Percentiles rank a stretch among this genome's conserved stretches.
Conservation (phyloP, 2,329 filamentous ascomycete genomes). For the Fusarium oligoseptatum region DNA sequence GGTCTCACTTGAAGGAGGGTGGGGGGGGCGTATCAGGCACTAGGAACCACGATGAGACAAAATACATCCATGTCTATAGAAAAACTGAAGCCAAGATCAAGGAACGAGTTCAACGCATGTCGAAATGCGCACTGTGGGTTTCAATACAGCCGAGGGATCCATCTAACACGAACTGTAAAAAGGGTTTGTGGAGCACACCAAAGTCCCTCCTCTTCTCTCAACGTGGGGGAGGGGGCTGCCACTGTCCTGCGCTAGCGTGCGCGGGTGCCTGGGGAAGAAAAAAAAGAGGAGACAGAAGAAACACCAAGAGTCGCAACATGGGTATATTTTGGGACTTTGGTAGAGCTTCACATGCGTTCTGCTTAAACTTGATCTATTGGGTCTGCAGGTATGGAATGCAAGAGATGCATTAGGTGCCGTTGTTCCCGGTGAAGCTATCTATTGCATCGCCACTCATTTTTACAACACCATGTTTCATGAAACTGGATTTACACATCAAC, state of each 20-base stretch:
- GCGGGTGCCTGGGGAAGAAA: slow-evolving; percentile 1
- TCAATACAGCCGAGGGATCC: not conserved
- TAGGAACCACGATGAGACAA: not conserved
- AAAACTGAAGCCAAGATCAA: too few species aligned
- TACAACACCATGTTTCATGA: not conserved
- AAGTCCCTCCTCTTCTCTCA: slow-evolving; percentile 18
- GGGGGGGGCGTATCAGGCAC: slow-evolving; percentile 10
- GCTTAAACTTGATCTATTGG: not conserved
- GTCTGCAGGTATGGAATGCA: not conserved
- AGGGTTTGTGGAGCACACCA: slow-evolving; percentile 21
- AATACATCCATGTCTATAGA: not conserved
- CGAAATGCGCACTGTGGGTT: not conserved
- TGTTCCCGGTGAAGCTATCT: not conserved
- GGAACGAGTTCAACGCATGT: not conserved
- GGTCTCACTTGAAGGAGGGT: not conserved
- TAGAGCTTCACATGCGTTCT: slow-evolving; percentile 20
- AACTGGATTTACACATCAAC: not conserved
- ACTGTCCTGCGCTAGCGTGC: slow-evolving; percentile 1
- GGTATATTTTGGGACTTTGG: slow-evolving; percentile 35
- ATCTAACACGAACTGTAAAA: slow-evolving; percentile 32
- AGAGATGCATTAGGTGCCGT: not conserved
- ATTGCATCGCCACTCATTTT: not conserved
- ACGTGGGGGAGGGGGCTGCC: slow-evolving; percentile 3
- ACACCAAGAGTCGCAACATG: slow-evolving; percentile 35
- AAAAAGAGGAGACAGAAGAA: not conserved